Conservation (phyloP, 768 basidiomycete species). For the Russula earlei region DNA sequence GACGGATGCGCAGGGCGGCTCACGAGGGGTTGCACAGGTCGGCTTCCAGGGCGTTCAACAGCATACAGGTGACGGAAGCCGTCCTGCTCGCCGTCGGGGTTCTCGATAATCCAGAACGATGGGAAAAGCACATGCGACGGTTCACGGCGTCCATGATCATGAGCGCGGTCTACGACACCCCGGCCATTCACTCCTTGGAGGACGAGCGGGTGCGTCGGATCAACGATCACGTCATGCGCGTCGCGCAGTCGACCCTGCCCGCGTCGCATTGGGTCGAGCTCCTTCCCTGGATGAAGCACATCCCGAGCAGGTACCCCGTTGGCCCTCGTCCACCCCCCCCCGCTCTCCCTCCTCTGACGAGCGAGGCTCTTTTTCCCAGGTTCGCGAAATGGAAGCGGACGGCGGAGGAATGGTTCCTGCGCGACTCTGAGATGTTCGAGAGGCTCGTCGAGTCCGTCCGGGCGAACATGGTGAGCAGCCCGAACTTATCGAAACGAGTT, state of each 20-base stretch:
- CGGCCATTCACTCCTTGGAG: conserved; percentile 11
- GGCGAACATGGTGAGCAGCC: conserved; percentile 7
- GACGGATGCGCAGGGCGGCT: conserved; percentile 15
- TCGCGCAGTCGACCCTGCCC: conserved; percentile 5
- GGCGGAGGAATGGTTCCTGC: conserved; percentile 15
- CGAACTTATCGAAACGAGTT: not conserved
- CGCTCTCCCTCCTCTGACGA: not conserved
- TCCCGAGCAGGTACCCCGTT: conserved; percentile 10
- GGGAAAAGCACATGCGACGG: conserved; percentile 17
- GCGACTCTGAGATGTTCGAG: conserved; percentile 17
- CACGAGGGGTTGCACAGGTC: conserved; percentile 16
- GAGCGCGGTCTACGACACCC: conserved; percentile 15
- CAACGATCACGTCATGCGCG: conserved; percentile 15
- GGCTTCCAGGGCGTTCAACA: conserved; percentile 12
- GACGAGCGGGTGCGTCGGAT: conserved; percentile 8
- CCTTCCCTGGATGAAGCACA: conserved; percentile 17
- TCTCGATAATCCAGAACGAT: conserved; percentile 5
- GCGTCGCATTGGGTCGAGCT: conserved; percentile 16
- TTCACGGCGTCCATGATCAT: conserved; percentile 19
- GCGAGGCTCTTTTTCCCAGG: not conserved
- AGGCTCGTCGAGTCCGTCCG: conserved; percentile 9
- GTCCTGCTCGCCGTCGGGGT: conserved; percentile 9
- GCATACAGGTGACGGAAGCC: conserved; percentile 12
- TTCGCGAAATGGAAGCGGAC: conserved; percentile 18
- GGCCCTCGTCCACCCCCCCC: not conserved